These are phyloP conservation scores for Breviolum minutum DNA, from an alignment of 73 alveolate species.

Conservation along the genomic window DNA sequence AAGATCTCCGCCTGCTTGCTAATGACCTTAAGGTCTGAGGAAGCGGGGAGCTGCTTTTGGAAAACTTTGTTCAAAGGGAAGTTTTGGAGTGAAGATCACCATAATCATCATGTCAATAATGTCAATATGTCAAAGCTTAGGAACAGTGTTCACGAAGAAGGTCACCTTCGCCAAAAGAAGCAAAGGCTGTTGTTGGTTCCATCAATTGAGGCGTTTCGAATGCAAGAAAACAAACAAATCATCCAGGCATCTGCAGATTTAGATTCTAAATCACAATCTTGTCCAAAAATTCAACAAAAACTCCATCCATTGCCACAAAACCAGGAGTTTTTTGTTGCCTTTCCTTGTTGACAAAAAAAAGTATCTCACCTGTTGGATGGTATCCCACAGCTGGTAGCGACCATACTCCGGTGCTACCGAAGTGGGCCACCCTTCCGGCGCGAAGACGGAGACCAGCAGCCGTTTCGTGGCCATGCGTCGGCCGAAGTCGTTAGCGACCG, in stretches of 20 bases:
- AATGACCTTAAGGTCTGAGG: slow-evolving; percentile 21
- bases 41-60: background rate
- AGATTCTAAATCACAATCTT: background rate
- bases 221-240: background rate
- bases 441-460: slow-evolving; percentile 63
- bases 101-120: background rate
- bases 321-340: background rate
- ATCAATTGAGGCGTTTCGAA: no score
- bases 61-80: no score
- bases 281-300: no score
- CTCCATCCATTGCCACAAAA: background rate
- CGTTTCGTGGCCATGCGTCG: background rate
- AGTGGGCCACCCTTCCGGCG: slow-evolving; percentile 93
- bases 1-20: slow-evolving; percentile 61
- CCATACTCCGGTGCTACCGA: slow-evolving; percentile 95
- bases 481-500: background rate
- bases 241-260: background rate
- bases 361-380: slow-evolving; percentile 89
- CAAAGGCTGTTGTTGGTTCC: no score
- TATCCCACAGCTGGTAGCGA: slow-evolving; percentile 95
- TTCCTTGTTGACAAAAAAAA: background rate
- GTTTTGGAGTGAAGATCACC: no score
- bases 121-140: background rate
- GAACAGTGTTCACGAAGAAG: slow-evolving; percentile 84
- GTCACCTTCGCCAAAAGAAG: slow-evolving; percentile 32